These are phyloP conservation scores for Lipomyces yamanashiensis DNA, from an alignment of 805 yeast genomes.

Conservation along the genomic window DNA sequence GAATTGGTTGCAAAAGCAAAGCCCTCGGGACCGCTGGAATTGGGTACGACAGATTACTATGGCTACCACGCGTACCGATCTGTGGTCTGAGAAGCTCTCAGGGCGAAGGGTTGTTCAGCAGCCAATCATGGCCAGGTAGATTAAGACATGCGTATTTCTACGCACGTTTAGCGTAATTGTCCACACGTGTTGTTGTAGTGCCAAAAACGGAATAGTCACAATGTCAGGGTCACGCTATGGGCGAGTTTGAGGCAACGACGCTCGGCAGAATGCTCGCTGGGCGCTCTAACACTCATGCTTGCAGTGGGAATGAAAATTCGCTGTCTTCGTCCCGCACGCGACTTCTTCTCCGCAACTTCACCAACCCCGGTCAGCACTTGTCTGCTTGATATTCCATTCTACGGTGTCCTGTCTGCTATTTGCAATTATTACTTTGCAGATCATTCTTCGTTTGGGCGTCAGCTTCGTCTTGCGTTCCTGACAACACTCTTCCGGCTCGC, in stretches of 20 bases:
- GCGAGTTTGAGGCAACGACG: neutral
- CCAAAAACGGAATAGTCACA: neutral
- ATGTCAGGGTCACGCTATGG: constrained; percentile 8
- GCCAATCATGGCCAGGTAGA: constrained; percentile 11
- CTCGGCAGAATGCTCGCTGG: neutral
- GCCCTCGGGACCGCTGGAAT: neutral
- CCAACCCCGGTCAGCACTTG: neutral
- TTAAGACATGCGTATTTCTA: constrained; percentile 1
- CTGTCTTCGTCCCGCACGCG: constrained; percentile 5
- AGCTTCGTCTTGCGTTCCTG: no score
- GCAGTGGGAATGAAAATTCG: constrained; percentile 2
- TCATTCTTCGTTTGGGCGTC: no score
- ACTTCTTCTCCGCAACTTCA: neutral
- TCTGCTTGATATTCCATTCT: neutral
- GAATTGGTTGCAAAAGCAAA: neutral
- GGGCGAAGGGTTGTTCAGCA: neutral
- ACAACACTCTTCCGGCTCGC: no score
- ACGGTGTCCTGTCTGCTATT: neutral
- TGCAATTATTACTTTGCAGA: no score
- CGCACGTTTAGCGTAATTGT: constrained; percentile 1
- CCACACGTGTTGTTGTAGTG: neutral
- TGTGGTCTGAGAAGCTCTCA: neutral
- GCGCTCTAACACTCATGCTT: neutral
- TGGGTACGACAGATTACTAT: constrained; percentile 2
- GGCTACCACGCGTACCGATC: neutral